These are phyloP conservation scores for Alternaria brassicae DNA, from an alignment of 2,329 filamentous ascomycete genomes.

Conservation along the genomic window DNA sequence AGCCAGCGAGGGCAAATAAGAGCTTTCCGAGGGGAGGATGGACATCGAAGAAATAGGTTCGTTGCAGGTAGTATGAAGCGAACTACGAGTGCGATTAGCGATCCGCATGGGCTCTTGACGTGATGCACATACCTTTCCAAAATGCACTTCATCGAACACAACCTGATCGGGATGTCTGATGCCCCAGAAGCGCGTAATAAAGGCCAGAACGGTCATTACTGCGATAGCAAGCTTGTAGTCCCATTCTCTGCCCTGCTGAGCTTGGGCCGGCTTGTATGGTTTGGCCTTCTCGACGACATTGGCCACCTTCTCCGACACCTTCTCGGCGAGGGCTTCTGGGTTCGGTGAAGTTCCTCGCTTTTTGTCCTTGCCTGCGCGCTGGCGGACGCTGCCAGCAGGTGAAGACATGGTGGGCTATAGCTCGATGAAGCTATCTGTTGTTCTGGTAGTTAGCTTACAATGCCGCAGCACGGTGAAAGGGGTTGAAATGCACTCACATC, in stretches of 20 bases:
- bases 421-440: conserved; percentile 38
- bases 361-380: conserved; percentile 50
- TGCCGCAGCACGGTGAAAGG: not conserved
- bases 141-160: conserved; percentile 98
- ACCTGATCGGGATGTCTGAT: conserved; percentile 96
- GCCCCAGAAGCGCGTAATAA: conserved; percentile 92
- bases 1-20: conserved; percentile 94
- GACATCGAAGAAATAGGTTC: conserved; percentile 99
- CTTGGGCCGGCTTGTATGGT: conserved; percentile 41
- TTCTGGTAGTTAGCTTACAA: conserved; percentile 22
- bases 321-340: conserved; percentile 40
- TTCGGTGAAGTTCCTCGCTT: conserved; percentile 49
- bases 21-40: conserved; percentile 98
- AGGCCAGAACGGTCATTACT: conserved; percentile 82
- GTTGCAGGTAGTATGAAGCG: conserved; percentile 81
- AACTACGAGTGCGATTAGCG: conserved; percentile 50
- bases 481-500: conserved; percentile 29
- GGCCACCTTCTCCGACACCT: conserved; percentile 38
- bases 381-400: conserved; percentile 46
- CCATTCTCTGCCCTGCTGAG: conserved; percentile 66
- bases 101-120: not conserved
- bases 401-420: conserved; percentile 47
- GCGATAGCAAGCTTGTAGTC: conserved; percentile 82
- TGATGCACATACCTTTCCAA: conserved; percentile 80
- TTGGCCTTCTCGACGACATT: conserved; percentile 43